Conservation (phyloP, 495 filamentous ascomycete species). For the Daldinia loculata region DNA sequence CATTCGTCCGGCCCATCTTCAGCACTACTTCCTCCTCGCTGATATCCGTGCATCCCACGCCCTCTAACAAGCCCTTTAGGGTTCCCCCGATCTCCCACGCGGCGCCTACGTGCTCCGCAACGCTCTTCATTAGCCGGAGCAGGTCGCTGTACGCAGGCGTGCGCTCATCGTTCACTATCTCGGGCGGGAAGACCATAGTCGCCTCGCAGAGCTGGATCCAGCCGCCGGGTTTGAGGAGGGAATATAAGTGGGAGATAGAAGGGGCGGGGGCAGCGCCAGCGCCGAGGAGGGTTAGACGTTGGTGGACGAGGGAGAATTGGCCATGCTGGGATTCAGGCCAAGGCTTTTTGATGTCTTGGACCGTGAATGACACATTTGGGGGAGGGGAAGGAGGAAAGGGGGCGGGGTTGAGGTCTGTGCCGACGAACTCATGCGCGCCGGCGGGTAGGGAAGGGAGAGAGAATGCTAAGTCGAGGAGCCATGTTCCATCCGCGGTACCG, state of each 20-base stretch:
- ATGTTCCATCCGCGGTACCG: not conserved
- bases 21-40: not conserved
- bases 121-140: not conserved
- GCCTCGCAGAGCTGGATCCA: constrained; percentile 5
- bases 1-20: not conserved
- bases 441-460: not conserved
- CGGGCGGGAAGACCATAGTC: not conserved
- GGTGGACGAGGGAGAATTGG: not conserved
- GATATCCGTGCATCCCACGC: not conserved
- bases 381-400: not conserved
- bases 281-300: not conserved
- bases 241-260: not conserved
- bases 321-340: not conserved
- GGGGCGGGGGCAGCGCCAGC: not conserved
- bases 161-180: constrained; percentile 1
- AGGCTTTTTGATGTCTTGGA: constrained; percentile 1
- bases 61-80: not conserved
- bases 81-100: not conserved
- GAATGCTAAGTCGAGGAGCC: constrained; percentile 1
- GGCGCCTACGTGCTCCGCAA: not conserved
- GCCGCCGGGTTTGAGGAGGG: not conserved
- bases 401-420: constrained; percentile 2
- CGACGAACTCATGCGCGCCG: constrained; percentile 2
- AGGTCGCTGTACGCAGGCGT: not conserved
- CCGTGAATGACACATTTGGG: not conserved